phyloP scores from a whole-genome alignment of 805 yeast genomes.

The Saturnispora galanensis region DNA sequence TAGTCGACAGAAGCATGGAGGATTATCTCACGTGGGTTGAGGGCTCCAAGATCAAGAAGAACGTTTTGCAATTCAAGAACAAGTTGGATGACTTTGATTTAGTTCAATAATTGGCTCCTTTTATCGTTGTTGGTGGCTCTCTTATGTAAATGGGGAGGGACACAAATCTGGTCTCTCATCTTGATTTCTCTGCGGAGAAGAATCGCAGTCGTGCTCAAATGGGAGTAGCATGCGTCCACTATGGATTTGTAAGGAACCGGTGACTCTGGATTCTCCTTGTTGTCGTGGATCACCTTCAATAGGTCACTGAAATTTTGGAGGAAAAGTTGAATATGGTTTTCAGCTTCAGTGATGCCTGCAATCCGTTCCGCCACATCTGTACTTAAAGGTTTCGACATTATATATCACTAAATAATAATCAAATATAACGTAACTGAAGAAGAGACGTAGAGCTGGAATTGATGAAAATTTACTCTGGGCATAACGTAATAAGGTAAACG shows the following conservation, averaged over 20 bases:
- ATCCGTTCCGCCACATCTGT: slow-evolving; percentile 40
- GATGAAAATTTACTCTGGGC: no score
- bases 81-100: slow-evolving; percentile 48
- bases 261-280: slow-evolving; percentile 18
- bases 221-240: slow-evolving; percentile 39
- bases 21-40: slow-evolving; percentile 99
- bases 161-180: slow-evolving; percentile 48
- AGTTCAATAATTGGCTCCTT: slow-evolving; percentile 36
- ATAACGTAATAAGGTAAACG: no score
- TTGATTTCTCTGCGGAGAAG: slow-evolving; percentile 58
- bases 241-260: slow-evolving; percentile 34
- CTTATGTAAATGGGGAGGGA: slow-evolving; percentile 57
- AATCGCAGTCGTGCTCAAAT: slow-evolving; percentile 49
- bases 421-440: no score
- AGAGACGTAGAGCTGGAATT: no score
- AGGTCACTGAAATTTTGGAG: slow-evolving; percentile 40
- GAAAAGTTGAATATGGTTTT: slow-evolving; percentile 39
- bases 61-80: slow-evolving; percentile 80
- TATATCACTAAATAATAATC: no score
- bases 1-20: slow-evolving; percentile 89
- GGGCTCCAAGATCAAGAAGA: slow-evolving; percentile 82
- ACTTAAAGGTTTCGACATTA: not conserved
- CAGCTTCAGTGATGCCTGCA: slow-evolving; percentile 43
- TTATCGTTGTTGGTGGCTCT: slow-evolving; percentile 57
- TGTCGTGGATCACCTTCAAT: slow-evolving; percentile 31